Conservation (phyloP, 192 early-diverging fungal species). For the Nowakowskiella sp. region DNA sequence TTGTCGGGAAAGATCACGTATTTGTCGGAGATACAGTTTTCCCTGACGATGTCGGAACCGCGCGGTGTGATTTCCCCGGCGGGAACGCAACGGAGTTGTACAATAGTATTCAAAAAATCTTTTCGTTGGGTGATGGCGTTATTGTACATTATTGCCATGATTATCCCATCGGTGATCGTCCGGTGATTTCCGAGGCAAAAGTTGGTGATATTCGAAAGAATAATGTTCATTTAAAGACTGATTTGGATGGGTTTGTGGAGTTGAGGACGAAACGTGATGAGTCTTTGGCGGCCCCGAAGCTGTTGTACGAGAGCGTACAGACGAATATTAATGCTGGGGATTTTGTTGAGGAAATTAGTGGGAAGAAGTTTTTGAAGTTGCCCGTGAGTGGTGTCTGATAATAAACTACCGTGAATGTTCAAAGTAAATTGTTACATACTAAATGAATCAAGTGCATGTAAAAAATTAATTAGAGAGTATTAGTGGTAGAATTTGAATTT, state of each 20-base stretch:
- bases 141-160: constrained; percentile 18
- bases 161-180: constrained; percentile 12
- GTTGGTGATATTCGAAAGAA: constrained; percentile 5
- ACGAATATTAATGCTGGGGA: constrained; percentile 15
- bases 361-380: constrained; percentile 2
- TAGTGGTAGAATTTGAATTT: no score
- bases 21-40: constrained; percentile 25
- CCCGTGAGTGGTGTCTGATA: neutral
- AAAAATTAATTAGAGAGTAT: no score
- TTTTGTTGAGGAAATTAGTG: neutral
- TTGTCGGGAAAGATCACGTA: constrained; percentile 17
- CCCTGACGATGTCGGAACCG: constrained; percentile 25
- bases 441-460: no score
- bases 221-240: constrained; percentile 17
- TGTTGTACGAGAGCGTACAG: constrained; percentile 17
- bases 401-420: no score
- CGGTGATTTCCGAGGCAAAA: neutral
- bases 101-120: constrained; percentile 5
- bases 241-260: constrained; percentile 13
- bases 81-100: constrained; percentile 17
- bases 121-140: constrained; percentile 12
- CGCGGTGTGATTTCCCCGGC: constrained; percentile 25
- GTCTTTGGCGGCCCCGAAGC: constrained; percentile 4
- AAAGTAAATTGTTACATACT: no score
- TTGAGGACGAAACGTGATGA: constrained; percentile 19